Base-by-base conservation (phyloP, 768 basidiomycete genomes). In the Nidula microcarpa region DNA sequence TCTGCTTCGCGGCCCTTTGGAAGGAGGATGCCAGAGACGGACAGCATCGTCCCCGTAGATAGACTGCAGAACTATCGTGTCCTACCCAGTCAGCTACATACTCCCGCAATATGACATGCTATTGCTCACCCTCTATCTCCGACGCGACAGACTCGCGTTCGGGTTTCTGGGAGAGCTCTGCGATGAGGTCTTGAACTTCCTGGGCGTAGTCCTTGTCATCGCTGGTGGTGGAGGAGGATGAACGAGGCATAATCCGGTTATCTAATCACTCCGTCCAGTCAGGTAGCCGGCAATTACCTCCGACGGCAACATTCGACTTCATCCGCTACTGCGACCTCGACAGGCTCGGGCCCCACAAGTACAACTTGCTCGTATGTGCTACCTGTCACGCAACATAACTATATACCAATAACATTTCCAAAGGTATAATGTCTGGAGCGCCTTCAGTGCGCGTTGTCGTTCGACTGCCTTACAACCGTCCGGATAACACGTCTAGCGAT, bases 11-110 rank as follows among this genome's bases (percentile, higher is more conserved):
- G 14, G 57, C 62, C 56, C 55, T 61, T 53, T 53, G 57, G 53
- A 56, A 60, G 72, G 59, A 32, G 77, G 72, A 48, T 66, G 71
- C 84, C 85, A 91, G 33, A 83, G 65, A n/a, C 71, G 74, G 37
- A 92, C 73, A 11, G 85, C 75, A 41, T 80, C 71, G 7, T 86
- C 82, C 41, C 89, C 90, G 60, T 92, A 93, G 60, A 93, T 93
- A 23, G 89, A 89, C 64, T 84, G 86, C n/a, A 93, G 70, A 13
- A 88, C 91, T 87, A 62, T 55, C 43, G 43, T 33, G 49, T 17
- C 14, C 37, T 32, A 18, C 33, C 18, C 14, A 34, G 50, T 23
- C 33, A 33, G 34, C 18, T 14, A 3, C 23, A 23, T 23, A 23
- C 23, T 23, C 39, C 13, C 5, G 33, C 4, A 39, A 39, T 32